Base-by-base conservation (phyloP, 495 filamentous ascomycete genomes). In the Hypoxylon fragiforme region DNA sequence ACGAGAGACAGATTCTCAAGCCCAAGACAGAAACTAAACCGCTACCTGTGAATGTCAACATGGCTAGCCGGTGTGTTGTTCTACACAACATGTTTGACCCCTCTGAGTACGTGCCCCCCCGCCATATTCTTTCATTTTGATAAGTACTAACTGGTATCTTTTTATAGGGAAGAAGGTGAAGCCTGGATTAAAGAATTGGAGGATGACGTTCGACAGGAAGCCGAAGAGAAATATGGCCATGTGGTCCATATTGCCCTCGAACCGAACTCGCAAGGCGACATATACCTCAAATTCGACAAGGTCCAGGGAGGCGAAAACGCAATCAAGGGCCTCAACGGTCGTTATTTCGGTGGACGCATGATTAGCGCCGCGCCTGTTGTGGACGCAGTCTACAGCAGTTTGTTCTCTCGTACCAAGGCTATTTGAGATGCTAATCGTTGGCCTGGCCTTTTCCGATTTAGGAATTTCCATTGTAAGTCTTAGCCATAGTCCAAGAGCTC, bases 231-330 rank as follows among this genome's bases (percentile, higher is more conserved):
- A 78, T 99, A 97, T 79, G 95, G 95, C 67, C 88, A 91, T 68
- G 91, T 99, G 68, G 91, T 97, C 76, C 95, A 99, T 84, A 96
- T 97, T 75, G 80, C 90, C 66, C 77, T 97, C 77, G 92, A 97
- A 81, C 82, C 89, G 57, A 96, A 94, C 71, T 90, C 88, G 44
- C 82, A 88, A 68, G 95, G 95, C 73, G 95, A 97, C 66, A 92
- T 99, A 65, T 99, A 96, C 72, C 83, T 97, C 67, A 97, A 97
- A 72, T 99, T 97, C 69, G 90, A 96, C 74, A 86, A 89, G 54
- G 89, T 97, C 49, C 82, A 89, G 62, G 94, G 92, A 47, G 95
- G 92, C 64, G 89, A 96, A 69, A 97, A 97, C 60, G 94, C 95
- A 50, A 91, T 96, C 77, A 94, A 95, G 69, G 95, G 95, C 54